Base-by-base conservation (phyloP, 305 asterid genomes). In the Withania somnifera region DNA sequence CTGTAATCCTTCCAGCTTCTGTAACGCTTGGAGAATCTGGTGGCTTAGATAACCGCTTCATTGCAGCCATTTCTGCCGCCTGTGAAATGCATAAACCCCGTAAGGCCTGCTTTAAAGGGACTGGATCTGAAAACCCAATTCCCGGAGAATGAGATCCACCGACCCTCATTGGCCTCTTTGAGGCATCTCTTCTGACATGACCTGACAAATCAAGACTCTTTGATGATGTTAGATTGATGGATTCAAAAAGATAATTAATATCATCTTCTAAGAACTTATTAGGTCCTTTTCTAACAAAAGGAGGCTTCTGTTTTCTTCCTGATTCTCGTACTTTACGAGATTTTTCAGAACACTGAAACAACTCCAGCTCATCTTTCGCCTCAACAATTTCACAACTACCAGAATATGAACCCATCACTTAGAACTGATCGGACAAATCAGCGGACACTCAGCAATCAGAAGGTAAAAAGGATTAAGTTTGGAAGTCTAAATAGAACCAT, bases 61-160 rank as follows among this genome's bases (percentile, higher is more conserved):
- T 66, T 50, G 97, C 94, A 52, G 98, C 99, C 90, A 88, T 89
- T 87, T 95, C 99, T 6, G 97, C 94, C 20, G 98, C 99, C 88
- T 94, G 99, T 51, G 99, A 94, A 86, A 95, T 93, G 88, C 99
- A 94, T 69, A 91, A 90, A 20, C 99, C 98, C 84, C 99, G 86
- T 17, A 94, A 88, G 0, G 99, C 97, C 87, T 95, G 98, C 82
- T 95, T 95, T 51, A 95, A 81, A 79, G 99, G 89, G 69, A 93
- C 93, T 9, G 97, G 97, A 82, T 91, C 97, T 7, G 98, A 92
- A 85, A 90, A 90, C 60, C 99, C 97, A 57, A 88, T 87, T 78
- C 92, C 98, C 0, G 96, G 96, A 14, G 98, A 90, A 71, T 84
- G 85, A 82, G 92, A 87, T 19, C 91, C 93, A 52, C 89, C 67